Percentiles rank a stretch among this genome's conserved stretches.
Evolutionary conservation across 2,329 filamentous ascomycete species (phyloP).

Genomic region (Tolypocladium paradoxum): DNA sequence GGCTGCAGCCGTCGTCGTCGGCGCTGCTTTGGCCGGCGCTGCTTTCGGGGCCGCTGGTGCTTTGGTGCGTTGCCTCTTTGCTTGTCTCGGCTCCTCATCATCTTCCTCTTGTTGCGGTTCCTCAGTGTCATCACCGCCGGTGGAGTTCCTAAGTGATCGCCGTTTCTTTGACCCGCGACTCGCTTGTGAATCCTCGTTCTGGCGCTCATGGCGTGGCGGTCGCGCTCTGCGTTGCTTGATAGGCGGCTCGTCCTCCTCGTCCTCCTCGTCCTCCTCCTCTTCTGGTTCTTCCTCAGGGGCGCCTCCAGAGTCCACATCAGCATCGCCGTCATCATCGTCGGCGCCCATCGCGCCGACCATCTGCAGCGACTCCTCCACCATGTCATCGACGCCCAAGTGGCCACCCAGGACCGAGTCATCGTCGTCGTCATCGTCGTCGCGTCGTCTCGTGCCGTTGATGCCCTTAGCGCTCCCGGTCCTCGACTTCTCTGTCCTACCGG

Average conservation of each 20-base stretch:
- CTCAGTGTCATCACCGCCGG: background rate
- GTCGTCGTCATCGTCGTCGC: slow-evolving; percentile 17
- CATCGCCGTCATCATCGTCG: slow-evolving; percentile 4
- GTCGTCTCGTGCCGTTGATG: slow-evolving; percentile 14
- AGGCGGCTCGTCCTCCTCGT: slow-evolving; percentile 6
- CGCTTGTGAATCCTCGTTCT: background rate
- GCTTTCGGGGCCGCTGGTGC: slow-evolving; percentile 13
- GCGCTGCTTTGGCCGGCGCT: slow-evolving; percentile 13
- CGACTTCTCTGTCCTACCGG: slow-evolving; percentile 9
- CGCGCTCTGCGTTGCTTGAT: slow-evolving; percentile 8
- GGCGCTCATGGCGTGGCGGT: slow-evolving; percentile 5
- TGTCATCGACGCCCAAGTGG: slow-evolving; percentile 16
- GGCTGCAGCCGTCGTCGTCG: slow-evolving; percentile 1
- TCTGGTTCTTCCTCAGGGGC: slow-evolving; percentile 8
- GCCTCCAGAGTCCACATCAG: background rate
- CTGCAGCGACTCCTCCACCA: slow-evolving; percentile 31
- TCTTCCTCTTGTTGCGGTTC: slow-evolving; percentile 11
- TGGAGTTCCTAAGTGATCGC: slow-evolving; percentile 2
- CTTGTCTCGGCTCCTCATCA: slow-evolving; percentile 11
- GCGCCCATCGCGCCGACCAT: slow-evolving; percentile 25
- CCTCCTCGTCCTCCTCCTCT: slow-evolving; percentile 13
- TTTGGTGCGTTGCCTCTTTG: slow-evolving; percentile 17
- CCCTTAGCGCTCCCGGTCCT: slow-evolving; percentile 1
- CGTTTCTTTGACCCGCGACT: slow-evolving; percentile 4
- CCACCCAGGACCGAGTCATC: slow-evolving; percentile 12